Base-by-base conservation (phyloP, 2,329 filamentous ascomycete genomes). In the Stemphylium lycopersici region DNA sequence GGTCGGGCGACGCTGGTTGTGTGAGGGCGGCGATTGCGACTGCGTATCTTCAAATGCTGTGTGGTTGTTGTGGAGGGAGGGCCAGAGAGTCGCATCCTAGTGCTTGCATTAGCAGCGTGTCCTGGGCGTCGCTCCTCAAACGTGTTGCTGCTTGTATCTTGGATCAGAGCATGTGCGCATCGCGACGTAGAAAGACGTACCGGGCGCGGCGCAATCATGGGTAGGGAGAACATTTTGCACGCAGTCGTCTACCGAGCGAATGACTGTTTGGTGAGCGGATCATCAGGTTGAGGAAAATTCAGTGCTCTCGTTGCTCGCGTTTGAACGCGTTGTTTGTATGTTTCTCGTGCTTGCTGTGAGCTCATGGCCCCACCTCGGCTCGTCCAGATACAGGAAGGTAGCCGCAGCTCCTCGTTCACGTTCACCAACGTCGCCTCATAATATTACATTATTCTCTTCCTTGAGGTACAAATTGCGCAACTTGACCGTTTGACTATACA, bases 11-110 rank as follows among this genome's bases (percentile, higher is more conserved):
- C 65, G 63, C 33, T 66, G 55, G 46, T 53, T 50, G 10, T 62
- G 53, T 12, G 61, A 45, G 45, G 63, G 61, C 11, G 63, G 61
- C n/a, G 65, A 61, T 22, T 57, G 55, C 46, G 62, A 56, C 41
- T 48, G 54, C 24, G 62, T 48, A 16, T 66, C 58, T 42, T 67
- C 58, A 16, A 60, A 58, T 34, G 58, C 62, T 7, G 52, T 43
- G 44, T 69, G 58, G 36, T 51, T 62, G 29, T 49, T 50, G 34
- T 63, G 57, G 49, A 67, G 62, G 10, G 68, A 69, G 33, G 70
- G 68, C 69, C 68, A 74, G 29, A 73, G 62, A 39, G 52, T 65
- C 31, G 66, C 62, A 52, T 73, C 71, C 71, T 73, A 34, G n/a
- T 8, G 4, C 2, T 31, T 11, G 44, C 16, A 46, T 58, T n/a